Evolutionary conservation across 2,329 filamentous ascomycete species (phyloP).

Genomic region (Pezicula neosporulosa): DNA sequence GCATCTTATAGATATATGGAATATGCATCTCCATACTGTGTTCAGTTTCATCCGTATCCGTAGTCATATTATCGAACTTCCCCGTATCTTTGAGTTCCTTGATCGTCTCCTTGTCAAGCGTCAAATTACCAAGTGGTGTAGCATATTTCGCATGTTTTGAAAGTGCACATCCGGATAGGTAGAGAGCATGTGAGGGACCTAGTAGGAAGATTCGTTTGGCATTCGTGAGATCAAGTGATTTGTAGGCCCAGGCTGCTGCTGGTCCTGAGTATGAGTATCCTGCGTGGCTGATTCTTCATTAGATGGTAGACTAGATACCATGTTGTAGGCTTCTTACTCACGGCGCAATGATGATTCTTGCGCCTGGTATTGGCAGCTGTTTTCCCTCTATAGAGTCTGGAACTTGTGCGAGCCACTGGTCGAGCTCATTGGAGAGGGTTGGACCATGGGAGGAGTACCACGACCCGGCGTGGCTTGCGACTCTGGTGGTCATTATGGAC

Average conservation of each 20-base stretch:
- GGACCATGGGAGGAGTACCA: slow-evolving; percentile 73
- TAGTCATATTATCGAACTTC: slow-evolving; percentile 64
- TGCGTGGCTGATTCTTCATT: slow-evolving; percentile 64
- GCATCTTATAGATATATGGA: slow-evolving; percentile 84
- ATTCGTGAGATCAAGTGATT: slow-evolving; percentile 74
- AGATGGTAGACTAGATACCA: neutral
- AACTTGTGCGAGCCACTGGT: slow-evolving; percentile 70
- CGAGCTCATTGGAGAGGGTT: slow-evolving; percentile 65
- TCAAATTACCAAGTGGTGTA: slow-evolving; percentile 71
- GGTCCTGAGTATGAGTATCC: slow-evolving; percentile 90
- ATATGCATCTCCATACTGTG: slow-evolving; percentile 97
- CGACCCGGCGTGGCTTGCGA: slow-evolving; percentile 75
- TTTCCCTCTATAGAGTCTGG: slow-evolving; percentile 58
- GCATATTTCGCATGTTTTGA: slow-evolving; percentile 67
- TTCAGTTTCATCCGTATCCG: slow-evolving; percentile 69
- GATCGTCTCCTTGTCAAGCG: slow-evolving; percentile 57
- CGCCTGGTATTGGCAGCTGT: slow-evolving; percentile 65
- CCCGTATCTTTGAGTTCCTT: slow-evolving; percentile 46
- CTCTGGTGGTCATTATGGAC: slow-evolving; percentile 36
- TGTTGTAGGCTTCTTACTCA: slow-evolving; percentile 44
- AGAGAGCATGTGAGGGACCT: slow-evolving; percentile 87
- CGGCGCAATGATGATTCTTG: slow-evolving; percentile 89
- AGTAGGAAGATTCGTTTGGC: slow-evolving; percentile 88
- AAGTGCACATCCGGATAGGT: slow-evolving; percentile 73
- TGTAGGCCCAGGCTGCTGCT: slow-evolving; percentile 94